Percentiles rank a stretch among this genome's conserved stretches.
Conservation (phyloP, 2,329 filamentous ascomycete species). For the Neonectria ditissima region DNA sequence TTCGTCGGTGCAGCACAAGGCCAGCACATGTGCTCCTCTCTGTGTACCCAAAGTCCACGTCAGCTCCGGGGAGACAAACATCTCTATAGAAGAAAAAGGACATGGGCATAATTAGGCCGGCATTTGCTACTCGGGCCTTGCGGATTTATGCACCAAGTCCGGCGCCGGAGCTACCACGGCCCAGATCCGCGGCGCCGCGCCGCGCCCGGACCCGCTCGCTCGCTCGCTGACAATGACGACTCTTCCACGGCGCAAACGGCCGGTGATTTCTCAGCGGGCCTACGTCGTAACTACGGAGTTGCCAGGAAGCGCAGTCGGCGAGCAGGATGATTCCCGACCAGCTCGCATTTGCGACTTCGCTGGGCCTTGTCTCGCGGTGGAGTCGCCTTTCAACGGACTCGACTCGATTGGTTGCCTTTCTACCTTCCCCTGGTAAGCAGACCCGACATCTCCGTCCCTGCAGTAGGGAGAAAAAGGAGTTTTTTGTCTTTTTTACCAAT, state of each 20-base stretch:
- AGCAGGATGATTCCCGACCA: neutral
- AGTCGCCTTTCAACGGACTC: neutral
- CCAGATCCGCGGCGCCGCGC: neutral
- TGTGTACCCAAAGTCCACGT: neutral
- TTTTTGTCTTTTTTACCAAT: too few species aligned
- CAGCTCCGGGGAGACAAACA: neutral
- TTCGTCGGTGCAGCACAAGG: too few species aligned
- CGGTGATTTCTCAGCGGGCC: neutral
- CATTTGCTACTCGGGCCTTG: too few species aligned
- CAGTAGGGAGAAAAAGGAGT: neutral
- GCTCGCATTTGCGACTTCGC: neutral
- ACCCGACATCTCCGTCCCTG: neutral
- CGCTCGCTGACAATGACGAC: neutral
- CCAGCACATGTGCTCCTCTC: too few species aligned
- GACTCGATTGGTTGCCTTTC: too few species aligned
- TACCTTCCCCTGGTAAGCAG: neutral
- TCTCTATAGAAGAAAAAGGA: neutral
- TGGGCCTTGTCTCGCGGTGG: neutral
- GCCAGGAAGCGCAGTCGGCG: neutral
- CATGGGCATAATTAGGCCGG: neutral
- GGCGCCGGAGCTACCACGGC: too few species aligned
- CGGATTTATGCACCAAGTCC: neutral
- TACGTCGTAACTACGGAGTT: neutral
- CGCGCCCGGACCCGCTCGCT: neutral
- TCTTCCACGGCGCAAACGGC: neutral